Evolutionary conservation across 2,329 filamentous ascomycete genomes (phyloP).

Genomic region (Cercospora canescens): DNA sequence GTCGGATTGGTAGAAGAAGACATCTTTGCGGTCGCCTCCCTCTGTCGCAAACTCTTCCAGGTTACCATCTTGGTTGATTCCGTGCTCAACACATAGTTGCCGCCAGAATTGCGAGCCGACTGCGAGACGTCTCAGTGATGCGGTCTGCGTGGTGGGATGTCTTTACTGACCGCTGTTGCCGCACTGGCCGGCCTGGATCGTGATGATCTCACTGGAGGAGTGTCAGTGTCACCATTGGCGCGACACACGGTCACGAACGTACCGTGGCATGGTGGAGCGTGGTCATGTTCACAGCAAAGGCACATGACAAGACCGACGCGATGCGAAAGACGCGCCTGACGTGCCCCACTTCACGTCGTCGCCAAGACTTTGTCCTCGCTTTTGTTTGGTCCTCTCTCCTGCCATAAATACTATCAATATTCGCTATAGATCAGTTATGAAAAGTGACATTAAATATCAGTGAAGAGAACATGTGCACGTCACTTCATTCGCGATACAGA

Average conservation of each 20-base stretch:
- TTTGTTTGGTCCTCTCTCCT: neutral
- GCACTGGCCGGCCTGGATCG: slow-evolving; percentile 97
- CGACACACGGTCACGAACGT: neutral
- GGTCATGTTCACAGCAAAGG: slow-evolving; percentile 1
- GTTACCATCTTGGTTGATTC: slow-evolving; percentile 96
- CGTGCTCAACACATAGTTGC: slow-evolving; percentile 95
- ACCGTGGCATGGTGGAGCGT: slow-evolving; percentile 7
- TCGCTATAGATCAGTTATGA: too few species aligned
- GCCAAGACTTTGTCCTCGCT: neutral
- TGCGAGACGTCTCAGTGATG: slow-evolving; percentile 40
- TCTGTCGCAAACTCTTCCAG: slow-evolving; percentile 97
- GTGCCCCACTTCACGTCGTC: neutral
- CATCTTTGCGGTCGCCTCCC: slow-evolving; percentile 95
- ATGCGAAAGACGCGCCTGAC: slow-evolving; percentile 4
- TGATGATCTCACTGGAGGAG: slow-evolving; percentile 86
- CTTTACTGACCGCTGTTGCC: slow-evolving; percentile 89
- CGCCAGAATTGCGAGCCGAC: slow-evolving; percentile 99
- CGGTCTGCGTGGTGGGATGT: slow-evolving; percentile 13
- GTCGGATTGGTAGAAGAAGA: slow-evolving; percentile 98
- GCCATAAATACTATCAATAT: neutral
- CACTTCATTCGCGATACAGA: too few species aligned
- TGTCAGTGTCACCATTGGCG: slow-evolving; percentile 11
- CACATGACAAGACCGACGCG: slow-evolving; percentile 10
- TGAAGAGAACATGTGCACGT: too few species aligned
- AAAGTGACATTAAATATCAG: too few species aligned